Evolutionary conservation across 257 asterid genomes (phyloP), one percentile per base, ranked within the genome.

Genomic region (Lithospermum erythrorhizon): DNA sequence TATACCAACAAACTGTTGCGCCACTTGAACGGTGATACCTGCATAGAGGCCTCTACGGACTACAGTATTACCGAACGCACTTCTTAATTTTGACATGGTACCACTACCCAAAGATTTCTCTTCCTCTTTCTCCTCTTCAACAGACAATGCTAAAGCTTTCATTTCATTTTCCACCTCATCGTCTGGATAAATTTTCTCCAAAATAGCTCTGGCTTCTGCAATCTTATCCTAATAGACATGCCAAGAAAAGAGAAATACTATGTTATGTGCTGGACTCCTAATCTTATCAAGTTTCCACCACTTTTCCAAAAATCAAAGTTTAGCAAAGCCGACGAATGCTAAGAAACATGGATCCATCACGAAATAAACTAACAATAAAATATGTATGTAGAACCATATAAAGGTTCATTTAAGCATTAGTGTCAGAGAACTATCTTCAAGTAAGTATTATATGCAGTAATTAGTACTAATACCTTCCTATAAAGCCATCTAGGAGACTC

Each of bases 401-500:
- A 30, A 30, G 37, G 4, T 30, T 7, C 37, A 30, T 30, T 30
- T 30, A 30, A 30, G 37, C 1, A 7, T 30, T 6, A 7, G 37
- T 30, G 37, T 2, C 37, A 30, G 37, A 30, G 1, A 30, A 30
- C 37, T 30, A 30, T 30, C 6, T 30, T 30, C 30, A 27, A 27
- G 30, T 4, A 30, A 30, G 7, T 4, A 62, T 3, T 18, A 47
- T 23, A n/a, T n/a, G n/a, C n/a, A n/a, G n/a, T n/a, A 0, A 9
- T 51, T 23, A 9, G 14, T 8, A 13, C 15, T 2, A 23, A 14
- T 70, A 87, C 94, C 80, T 80, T 61, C 6, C 90, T 75, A 59
- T 83, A 88, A 27, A 88, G 76, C 95, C 95, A 89, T 68, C 96
- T 68, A 11, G 96, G 96, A 18, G 95, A 89, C 79, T 86, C 95